A percentile compares a stretch with the other conserved stretches of the same genome.
Conservation (phyloP, 768 basidiomycete genomes). For the Agaricus sinodeliciosus region DNA sequence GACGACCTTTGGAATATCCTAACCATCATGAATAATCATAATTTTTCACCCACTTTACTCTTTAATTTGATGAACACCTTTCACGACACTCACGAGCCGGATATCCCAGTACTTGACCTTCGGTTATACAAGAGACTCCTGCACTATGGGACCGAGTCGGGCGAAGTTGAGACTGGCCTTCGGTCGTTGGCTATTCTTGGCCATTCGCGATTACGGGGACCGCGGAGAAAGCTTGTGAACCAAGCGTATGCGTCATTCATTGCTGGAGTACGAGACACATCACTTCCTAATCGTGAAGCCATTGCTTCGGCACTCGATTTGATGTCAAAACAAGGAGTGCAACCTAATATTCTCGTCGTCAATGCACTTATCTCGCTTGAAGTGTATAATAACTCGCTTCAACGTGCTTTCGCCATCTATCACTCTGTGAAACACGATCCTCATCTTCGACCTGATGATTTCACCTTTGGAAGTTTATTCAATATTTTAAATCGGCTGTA, state of each 20-base stretch:
- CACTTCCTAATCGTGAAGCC: background rate
- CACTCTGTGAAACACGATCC: background rate
- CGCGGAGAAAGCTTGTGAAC: background rate
- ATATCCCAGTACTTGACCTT: background rate
- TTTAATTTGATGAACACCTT: background rate
- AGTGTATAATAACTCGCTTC: constrained; percentile 4
- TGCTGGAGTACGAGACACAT: background rate
- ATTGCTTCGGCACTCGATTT: background rate
- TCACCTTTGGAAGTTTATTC: constrained; percentile 6
- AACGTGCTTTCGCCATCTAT: constrained; percentile 5
- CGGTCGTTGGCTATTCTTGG: background rate
- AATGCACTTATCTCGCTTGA: constrained; percentile 8
- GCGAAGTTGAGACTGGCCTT: background rate
- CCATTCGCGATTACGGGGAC: background rate
- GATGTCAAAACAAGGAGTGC: constrained; percentile 6
- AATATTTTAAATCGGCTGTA: constrained; percentile 5
- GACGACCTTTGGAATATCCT: constrained; percentile 2
- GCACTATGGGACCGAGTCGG: background rate
- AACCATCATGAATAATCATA: background rate
- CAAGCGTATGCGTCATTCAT: constrained; percentile 2
- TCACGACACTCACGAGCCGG: background rate
- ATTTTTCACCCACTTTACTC: background rate
- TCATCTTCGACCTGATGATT: background rate
- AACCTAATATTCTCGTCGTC: background rate
- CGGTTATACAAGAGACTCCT: background rate